Evolutionary conservation across 1,284 basidiomycete species (phyloP).

Genomic region (Cryptococcus jaspeensis): DNA sequence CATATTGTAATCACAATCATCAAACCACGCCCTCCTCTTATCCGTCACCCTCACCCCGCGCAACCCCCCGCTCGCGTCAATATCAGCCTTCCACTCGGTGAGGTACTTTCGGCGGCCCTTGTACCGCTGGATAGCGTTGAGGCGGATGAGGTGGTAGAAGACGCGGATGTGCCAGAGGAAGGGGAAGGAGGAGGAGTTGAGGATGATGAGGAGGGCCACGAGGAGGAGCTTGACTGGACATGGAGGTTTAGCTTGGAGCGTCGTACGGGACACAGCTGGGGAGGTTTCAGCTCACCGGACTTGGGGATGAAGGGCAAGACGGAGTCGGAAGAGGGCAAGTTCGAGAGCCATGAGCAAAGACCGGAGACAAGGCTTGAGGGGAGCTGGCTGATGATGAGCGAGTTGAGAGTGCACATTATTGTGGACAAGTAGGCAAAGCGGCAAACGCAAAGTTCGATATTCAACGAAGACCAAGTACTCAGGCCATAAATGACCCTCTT

Average conservation of each 20-base stretch:
- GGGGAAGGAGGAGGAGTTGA: slow-evolving; percentile 47
- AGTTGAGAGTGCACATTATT: background rate
- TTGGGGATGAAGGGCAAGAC: slow-evolving; percentile 45
- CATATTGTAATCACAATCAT: slow-evolving; percentile 52
- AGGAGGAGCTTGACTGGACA: slow-evolving; percentile 44
- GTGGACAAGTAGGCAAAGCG: too few species aligned
- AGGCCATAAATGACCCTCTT: too few species aligned
- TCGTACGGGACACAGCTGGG: too few species aligned
- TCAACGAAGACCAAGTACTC: too few species aligned
- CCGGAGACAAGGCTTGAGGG: slow-evolving; percentile 9
- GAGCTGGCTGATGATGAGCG: slow-evolving; percentile 18
- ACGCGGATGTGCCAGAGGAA: slow-evolving; percentile 49
- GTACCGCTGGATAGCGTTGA: slow-evolving; percentile 25
- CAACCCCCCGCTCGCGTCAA: slow-evolving; percentile 29
- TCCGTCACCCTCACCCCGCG: slow-evolving; percentile 19
- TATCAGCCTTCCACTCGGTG: slow-evolving; percentile 28
- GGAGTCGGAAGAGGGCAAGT: slow-evolving; percentile 20
- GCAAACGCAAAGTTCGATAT: too few species aligned
- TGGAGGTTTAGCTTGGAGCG: background rate
- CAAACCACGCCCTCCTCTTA: slow-evolving; percentile 38
- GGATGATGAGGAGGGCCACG: slow-evolving; percentile 38
- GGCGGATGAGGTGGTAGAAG: slow-evolving; percentile 35
- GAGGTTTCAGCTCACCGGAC: slow-evolving; percentile 21
- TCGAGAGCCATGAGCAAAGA: slow-evolving; percentile 7
- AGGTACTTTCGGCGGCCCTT: slow-evolving; percentile 34